Conservation (phyloP, 768 basidiomycete species). For the Tephrocybe sp. region DNA sequence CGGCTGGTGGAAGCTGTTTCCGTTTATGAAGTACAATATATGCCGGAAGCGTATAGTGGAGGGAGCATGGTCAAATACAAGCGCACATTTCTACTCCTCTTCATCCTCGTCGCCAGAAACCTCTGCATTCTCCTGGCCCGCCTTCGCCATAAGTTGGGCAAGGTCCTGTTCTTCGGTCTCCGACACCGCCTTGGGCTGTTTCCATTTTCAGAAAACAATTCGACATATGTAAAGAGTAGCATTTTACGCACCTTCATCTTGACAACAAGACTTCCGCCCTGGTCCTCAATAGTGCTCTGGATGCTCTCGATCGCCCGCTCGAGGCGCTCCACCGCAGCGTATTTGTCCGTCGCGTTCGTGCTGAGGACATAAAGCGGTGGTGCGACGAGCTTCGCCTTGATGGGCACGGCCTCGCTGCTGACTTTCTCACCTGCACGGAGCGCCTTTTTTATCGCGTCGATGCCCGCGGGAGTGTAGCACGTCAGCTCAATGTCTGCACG, state of each 20-base stretch:
- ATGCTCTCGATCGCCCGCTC: conserved; percentile 94
- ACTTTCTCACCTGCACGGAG: conserved; percentile 85
- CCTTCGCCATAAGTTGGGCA: conserved; percentile 95
- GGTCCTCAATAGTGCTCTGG: conserved; percentile 76
- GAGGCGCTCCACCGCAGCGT: conserved; percentile 87
- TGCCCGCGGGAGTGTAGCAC: conserved; percentile 93
- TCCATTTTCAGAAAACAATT: neutral
- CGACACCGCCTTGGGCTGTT: conserved; percentile 93
- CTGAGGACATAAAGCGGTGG: conserved; percentile 95
- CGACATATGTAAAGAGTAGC: neutral
- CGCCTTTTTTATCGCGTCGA: conserved; percentile 95
- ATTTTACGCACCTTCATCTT: conserved; percentile 85
- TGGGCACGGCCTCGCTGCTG: conserved; percentile 88
- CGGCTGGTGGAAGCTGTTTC: neutral
- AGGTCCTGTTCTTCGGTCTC: conserved; percentile 98
- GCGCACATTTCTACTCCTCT: conserved; percentile 48
- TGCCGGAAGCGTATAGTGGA: neutral
- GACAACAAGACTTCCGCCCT: conserved; percentile 84
- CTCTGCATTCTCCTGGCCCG: conserved; percentile 91
- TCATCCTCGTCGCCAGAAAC: conserved; percentile 94
- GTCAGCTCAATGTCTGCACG: conserved; percentile 97
- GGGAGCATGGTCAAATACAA: neutral
- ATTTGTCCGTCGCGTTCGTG: conserved; percentile 97
- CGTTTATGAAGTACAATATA: neutral
- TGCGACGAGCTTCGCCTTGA: conserved; percentile 96